Evolutionary conservation across 176 grass and related monocot species (phyloP), one percentile per base, ranked within the genome.

Genomic region (Panicum miliaceum): DNA sequence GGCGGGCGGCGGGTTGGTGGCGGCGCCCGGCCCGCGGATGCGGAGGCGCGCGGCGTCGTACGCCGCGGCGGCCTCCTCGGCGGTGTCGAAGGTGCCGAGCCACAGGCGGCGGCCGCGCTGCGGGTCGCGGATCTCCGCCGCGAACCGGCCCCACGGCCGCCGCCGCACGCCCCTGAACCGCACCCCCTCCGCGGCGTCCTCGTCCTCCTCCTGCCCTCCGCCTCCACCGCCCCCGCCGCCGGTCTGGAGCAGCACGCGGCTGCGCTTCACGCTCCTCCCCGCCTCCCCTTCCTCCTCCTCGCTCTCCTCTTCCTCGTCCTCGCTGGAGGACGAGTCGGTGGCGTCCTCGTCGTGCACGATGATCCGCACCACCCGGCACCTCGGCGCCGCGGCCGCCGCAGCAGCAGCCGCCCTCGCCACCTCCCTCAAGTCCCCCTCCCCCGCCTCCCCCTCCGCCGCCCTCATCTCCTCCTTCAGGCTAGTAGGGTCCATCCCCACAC

Each of bases 81-180:
- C 96, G 27, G 96, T 96, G 86, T 96, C 73, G 78, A 93, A 99
- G 43, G 96, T 99, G 60, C 96, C 96, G 10, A 99, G 96, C 96
- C 96, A 99, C 45, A 99, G 68, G 51, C 96, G 93, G 29, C 85
- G 61, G 16, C 66, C 53, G 71, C 54, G 48, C 78, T 74, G 52
- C 53, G 91, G 89, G 71, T 97, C 84, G 51, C 91, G 87, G 19
- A 97, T 97, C 89, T 97, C 91, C 7, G 91, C 89, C 8, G 85
- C 94, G 72, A 81, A 97, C 16, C 51, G 53, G 6, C 94, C 94
- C 94, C 89, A 93, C 12, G 84, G 87, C n/a, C 91, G 73, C 48
- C 34, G 78, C 64, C 94, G 89, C 73, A 97, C 89, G 19, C 94
- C 94, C 12, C 50, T 82, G 82, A 88, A 93, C 81, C 77, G 73